Percentiles rank a stretch among this genome's conserved stretches.
These are phyloP conservation scores for Colletotrichum paranaense DNA, from an alignment of 2,329 filamentous ascomycete species.

Conservation along the genomic window DNA sequence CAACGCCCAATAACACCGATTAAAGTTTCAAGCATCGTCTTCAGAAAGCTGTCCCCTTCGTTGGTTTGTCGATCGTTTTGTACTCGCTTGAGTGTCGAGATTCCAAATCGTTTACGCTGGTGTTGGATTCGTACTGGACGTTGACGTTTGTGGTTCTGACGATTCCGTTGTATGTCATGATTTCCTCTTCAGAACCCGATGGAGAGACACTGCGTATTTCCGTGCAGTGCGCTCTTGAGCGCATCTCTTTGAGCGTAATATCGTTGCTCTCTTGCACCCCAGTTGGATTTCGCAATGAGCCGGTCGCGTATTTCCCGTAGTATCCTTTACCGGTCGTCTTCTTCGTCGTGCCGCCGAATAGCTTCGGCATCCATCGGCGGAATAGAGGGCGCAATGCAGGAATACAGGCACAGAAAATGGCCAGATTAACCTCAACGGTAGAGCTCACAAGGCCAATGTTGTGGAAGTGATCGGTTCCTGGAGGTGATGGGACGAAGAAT, in stretches of 20 bases:
- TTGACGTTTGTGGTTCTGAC: constrained; percentile 46
- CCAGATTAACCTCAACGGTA: constrained; percentile 49
- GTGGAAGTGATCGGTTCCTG: constrained; percentile 41
- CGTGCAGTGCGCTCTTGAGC: constrained; percentile 36
- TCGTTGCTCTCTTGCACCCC: neutral
- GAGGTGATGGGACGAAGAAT: constrained; percentile 8
- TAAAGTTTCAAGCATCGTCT: neutral
- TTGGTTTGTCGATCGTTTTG: neutral
- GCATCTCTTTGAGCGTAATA: neutral
- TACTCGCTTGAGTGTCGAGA: neutral
- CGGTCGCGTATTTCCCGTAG: neutral
- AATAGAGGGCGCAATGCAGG: constrained; percentile 48
- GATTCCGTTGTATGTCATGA: constrained; percentile 52
- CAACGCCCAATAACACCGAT: neutral
- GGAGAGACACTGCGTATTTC: constrained; percentile 48
- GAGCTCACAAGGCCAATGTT: constrained; percentile 46
- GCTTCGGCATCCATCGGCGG: constrained; percentile 36
- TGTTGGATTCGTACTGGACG: constrained; percentile 4
- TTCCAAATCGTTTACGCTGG: neutral
- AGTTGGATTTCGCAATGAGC: neutral
- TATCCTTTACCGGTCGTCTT: neutral
- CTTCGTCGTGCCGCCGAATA: neutral
- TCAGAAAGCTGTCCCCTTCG: neutral
- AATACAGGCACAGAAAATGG: constrained; percentile 49
- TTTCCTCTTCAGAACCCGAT: constrained; percentile 49